Evolutionary conservation across 192 early-diverging fungal genomes (phyloP).

Genomic region (Backusella australiensis): DNA sequence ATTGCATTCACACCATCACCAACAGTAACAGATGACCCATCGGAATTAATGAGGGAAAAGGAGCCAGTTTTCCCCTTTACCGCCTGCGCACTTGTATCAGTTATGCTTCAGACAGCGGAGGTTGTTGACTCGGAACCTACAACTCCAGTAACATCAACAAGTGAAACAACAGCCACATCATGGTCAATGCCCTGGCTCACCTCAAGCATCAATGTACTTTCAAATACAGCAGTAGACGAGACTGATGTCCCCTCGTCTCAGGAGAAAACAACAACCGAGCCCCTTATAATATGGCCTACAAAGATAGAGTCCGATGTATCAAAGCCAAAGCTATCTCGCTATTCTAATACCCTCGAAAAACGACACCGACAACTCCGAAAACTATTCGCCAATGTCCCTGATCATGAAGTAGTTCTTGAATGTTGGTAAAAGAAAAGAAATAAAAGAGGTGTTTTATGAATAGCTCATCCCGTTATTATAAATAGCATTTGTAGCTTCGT

Average conservation of each 20-base stretch:
- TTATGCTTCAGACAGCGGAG: constrained; percentile 16
- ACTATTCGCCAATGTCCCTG: constrained; percentile 18
- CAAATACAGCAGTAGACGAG: not conserved
- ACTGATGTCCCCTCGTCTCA: not conserved
- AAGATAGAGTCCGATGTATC: constrained; percentile 20
- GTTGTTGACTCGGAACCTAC: not conserved
- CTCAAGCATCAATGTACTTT: constrained; percentile 27
- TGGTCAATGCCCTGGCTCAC: constrained; percentile 35
- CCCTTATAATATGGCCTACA: constrained; percentile 28
- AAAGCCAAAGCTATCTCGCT: constrained; percentile 13
- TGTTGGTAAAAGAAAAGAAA: constrained; percentile 13
- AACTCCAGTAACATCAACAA: not conserved
- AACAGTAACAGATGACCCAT: not conserved
- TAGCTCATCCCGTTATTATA: not conserved
- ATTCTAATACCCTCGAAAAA: constrained; percentile 1
- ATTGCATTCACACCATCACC: not conserved
- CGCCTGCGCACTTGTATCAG: constrained; percentile 16
- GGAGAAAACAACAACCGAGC: not conserved
- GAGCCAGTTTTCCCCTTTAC: not conserved
- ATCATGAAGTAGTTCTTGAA: constrained; percentile 31
- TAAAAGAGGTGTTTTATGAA: not conserved
- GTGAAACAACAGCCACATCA: not conserved
- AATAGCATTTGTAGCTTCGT: constrained; percentile 23
- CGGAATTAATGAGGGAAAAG: not conserved
- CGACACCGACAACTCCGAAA: constrained; percentile 24